Conservation (phyloP, 208 protist species). For the Leishmania guyanensis region DNA sequence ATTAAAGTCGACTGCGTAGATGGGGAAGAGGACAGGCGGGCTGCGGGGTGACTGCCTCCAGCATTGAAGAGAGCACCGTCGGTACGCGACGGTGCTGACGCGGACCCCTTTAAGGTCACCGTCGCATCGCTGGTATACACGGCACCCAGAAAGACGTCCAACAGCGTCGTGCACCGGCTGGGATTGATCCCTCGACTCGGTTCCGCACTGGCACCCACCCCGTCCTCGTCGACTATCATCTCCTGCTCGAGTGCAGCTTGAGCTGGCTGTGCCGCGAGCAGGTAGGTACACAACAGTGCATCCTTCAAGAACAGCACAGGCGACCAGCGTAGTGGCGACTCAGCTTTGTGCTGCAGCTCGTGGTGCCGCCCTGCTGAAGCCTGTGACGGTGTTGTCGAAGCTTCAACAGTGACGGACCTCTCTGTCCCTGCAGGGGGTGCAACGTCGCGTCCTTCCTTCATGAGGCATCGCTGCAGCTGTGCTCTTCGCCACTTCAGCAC, state of each 20-base stretch:
- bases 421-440: neutral
- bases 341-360: neutral
- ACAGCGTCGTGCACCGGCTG: neutral
- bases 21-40: neutral
- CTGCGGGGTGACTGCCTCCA: neutral
- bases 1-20: neutral
- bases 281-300: conserved; percentile 11
- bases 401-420: neutral
- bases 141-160: conserved; percentile 2
- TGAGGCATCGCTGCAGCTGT: conserved; percentile 19
- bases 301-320: conserved; percentile 37
- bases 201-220: neutral
- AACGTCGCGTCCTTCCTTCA: neutral
- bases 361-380: neutral
- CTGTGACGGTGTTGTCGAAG: neutral
- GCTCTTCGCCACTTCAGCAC: conserved; percentile 22
- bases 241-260: neutral
- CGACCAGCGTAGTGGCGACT: conserved; percentile 23
- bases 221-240: neutral
- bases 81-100: neutral
- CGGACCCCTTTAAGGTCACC: neutral
- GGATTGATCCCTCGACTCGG: neutral
- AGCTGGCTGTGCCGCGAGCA: neutral
- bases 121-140: neutral
- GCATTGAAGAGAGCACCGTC: neutral